Evolutionary conservation across 2,329 filamentous ascomycete species (phyloP), one percentile per base, ranked within the genome.

Genomic region (Diaporthe ilicicola): DNA sequence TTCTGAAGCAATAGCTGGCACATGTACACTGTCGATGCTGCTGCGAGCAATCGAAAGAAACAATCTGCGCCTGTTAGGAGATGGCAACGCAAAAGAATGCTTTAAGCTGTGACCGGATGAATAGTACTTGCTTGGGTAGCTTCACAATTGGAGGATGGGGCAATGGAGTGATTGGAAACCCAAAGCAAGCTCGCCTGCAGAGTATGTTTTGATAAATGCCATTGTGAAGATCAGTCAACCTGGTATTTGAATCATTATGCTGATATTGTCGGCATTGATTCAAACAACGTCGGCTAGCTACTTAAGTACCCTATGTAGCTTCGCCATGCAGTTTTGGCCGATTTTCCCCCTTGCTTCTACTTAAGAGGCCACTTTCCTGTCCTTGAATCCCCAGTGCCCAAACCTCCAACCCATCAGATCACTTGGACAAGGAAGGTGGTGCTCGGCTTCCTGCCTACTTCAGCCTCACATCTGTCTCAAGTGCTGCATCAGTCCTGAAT

Each of bases 391-490:
- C 8, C 7, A 19, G 17, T 1, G 19, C 17, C 22, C n/a, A 27
- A 3, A n/a, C 15, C 22, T 24, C 13, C 27, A 7, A 12, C 7
- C 22, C 24, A 3, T 27, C 34, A 34, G 2, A 22, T 4, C 22
- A 24, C 10, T 17, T 34, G 13, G 13, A 17, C 39, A 34, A 24
- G 56, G 59, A 64, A 64, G 34, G 42, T 19, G 15, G n/a, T 59
- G n/a, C 59, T 19, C 59, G 24, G 59, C 59, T 37, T 10, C 59
- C 10, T 62, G 59, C 59, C 59, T 34, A 13, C 59, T 62, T 34
- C 56, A 34, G 27, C 42, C 4, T 24, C 42, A n/a, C 42, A 48
- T 9, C 42, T 62, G 56, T 24, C 29, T n/a, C n/a, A n/a, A n/a
- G n/a, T n/a, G n/a, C n/a, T n/a, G 15, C 37, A 13, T 15, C 22